phyloP scores from a whole-genome alignment of 2,329 filamentous ascomycete genomes.

The Incumbomyces delicatus region DNA sequence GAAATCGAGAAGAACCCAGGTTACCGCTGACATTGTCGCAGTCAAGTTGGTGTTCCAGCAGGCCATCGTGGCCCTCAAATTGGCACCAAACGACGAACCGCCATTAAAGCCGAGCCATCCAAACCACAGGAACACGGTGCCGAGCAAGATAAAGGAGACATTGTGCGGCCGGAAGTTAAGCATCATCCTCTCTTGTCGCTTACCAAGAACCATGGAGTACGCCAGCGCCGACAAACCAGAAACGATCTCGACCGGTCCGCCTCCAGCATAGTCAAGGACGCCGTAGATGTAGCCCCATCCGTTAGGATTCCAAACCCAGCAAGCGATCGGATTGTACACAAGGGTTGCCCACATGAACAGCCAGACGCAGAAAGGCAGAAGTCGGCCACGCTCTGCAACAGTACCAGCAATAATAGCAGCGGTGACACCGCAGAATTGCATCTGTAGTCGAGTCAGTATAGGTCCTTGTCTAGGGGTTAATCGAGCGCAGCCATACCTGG shows the following conservation, averaged over 20 bases:
- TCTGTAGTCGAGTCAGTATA: slow-evolving; percentile 41
- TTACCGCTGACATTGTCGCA: slow-evolving; percentile 81
- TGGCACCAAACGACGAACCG: slow-evolving; percentile 85
- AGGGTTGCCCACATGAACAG: slow-evolving; percentile 92
- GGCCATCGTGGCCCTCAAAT: slow-evolving; percentile 87
- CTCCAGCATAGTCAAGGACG: slow-evolving; percentile 91
- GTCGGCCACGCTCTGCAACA: slow-evolving; percentile 84
- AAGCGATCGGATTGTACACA: slow-evolving; percentile 93
- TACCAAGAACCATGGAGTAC: slow-evolving; percentile 90
- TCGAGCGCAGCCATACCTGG: slow-evolving; percentile 48
- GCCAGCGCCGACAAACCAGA: slow-evolving; percentile 88
- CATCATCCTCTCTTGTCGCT: slow-evolving; percentile 98
- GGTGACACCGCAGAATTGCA: slow-evolving; percentile 95
- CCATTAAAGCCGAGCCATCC: slow-evolving; percentile 99
- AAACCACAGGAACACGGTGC: slow-evolving; percentile 93
- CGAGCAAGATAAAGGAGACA: slow-evolving; percentile 91
- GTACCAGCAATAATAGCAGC: slow-evolving; percentile 84
- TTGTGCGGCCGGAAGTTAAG: slow-evolving; percentile 99
- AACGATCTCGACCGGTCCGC: slow-evolving; percentile 92
- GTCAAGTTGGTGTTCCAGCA: slow-evolving; percentile 97
- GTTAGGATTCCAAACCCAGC: slow-evolving; percentile 93
- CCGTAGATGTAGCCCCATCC: slow-evolving; percentile 89
- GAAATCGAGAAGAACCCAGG: slow-evolving; percentile 94
- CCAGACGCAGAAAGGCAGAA: slow-evolving; percentile 91
- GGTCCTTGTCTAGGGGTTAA: background rate